Conservation (phyloP, 1,284 basidiomycete species). For the Sparassis latifolia region DNA sequence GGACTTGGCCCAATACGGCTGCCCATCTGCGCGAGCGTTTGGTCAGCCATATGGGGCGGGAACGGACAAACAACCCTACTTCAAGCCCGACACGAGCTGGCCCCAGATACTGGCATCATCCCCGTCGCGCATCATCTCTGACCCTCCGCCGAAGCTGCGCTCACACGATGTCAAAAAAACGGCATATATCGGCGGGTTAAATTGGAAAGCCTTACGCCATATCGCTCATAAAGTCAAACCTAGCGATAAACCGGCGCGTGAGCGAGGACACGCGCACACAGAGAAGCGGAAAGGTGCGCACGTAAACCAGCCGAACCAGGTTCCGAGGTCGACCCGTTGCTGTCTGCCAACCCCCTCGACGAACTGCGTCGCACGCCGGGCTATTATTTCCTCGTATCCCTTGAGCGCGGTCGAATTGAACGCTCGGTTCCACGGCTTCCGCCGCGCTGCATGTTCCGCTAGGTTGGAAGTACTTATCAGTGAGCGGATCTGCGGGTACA, state of each 20-base stretch:
- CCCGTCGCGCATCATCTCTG: constrained; percentile 22
- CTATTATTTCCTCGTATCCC: constrained; percentile 18
- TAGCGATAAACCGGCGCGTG: neutral
- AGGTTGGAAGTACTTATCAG: constrained; percentile 16
- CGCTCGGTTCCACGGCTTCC: constrained; percentile 23
- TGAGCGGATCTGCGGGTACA: constrained; percentile 3
- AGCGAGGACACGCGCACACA: neutral
- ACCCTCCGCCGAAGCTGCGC: constrained; percentile 20
- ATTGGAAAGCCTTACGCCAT: constrained; percentile 18
- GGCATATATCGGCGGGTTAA: neutral
- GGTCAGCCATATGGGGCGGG: neutral
- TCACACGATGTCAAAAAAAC: neutral
- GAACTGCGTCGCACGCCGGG: constrained; percentile 19
- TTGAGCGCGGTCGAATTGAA: constrained; percentile 21
- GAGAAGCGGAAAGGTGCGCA: constrained; percentile 7
- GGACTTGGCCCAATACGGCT: constrained; percentile 17
- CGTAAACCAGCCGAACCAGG: constrained; percentile 22
- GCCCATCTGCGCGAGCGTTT: constrained; percentile 6
- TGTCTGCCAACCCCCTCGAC: constrained; percentile 13
- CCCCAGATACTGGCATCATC: constrained; percentile 18
- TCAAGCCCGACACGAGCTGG: constrained; percentile 13
- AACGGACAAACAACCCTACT: constrained; percentile 7
- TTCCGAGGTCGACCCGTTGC: constrained; percentile 15
- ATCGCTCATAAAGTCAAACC: constrained; percentile 26
- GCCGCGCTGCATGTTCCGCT: constrained; percentile 19